Conservation (phyloP, 2,329 filamentous ascomycete genomes). For the Colletotrichum sp. region DNA sequence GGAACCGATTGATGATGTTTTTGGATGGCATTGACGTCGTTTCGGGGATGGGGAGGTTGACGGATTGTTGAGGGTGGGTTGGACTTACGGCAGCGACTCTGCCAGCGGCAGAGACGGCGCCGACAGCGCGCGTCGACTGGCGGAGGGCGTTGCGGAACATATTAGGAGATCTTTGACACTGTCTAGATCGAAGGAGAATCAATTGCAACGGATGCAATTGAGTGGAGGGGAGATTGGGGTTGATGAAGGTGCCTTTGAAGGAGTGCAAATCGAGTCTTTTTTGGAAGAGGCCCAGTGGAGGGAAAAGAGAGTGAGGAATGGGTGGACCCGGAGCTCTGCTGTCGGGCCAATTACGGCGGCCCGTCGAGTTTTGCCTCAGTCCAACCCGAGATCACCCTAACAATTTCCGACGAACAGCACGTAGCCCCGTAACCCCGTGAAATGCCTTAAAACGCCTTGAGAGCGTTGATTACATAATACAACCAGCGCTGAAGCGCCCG, state of each 20-base stretch:
- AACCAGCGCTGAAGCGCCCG: neutral
- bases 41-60: slow-evolving; percentile 38
- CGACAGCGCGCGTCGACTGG: slow-evolving; percentile 94
- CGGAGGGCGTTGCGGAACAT: slow-evolving; percentile 99
- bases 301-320: slow-evolving; percentile 42
- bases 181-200: slow-evolving; percentile 57
- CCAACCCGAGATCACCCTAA: slow-evolving; percentile 24
- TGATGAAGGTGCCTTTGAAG: slow-evolving; percentile 54
- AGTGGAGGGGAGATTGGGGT: slow-evolving; percentile 64
- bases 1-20: slow-evolving; percentile 41
- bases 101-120: slow-evolving; percentile 89
- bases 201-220: slow-evolving; percentile 71
- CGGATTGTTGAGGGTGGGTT: slow-evolving; percentile 5
- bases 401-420: slow-evolving; percentile 20
- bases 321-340: slow-evolving; percentile 26
- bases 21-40: slow-evolving; percentile 52
- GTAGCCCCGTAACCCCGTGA: slow-evolving; percentile 16
- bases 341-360: slow-evolving; percentile 13
- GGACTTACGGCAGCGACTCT: slow-evolving; percentile 92
- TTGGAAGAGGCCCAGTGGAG: slow-evolving; percentile 40
- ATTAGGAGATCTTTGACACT: slow-evolving; percentile 60
- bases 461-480: neutral
- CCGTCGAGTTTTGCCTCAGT: slow-evolving; percentile 23
- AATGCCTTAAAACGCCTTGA: neutral
- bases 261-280: slow-evolving; percentile 51